Conservation (phyloP, 148 eudicot species). For the Pharnaceum exiguum region DNA sequence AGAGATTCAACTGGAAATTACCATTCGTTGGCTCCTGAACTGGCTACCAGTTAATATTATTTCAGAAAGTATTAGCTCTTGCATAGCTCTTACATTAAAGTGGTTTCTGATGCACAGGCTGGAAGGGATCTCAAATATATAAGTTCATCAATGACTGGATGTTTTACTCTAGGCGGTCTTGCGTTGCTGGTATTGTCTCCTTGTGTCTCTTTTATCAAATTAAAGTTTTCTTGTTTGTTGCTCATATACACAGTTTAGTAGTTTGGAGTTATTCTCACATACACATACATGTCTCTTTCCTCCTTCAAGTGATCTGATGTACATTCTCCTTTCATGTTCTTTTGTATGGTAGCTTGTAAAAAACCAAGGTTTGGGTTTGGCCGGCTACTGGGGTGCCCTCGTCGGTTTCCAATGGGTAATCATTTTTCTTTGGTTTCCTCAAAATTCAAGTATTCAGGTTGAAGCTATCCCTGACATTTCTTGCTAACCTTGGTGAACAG, state of each 20-base stretch:
- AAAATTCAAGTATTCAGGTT: neutral
- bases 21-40: neutral
- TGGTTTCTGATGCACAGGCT: slow-evolving; percentile 50
- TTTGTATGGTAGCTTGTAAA: slow-evolving; percentile 37
- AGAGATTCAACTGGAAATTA: neutral
- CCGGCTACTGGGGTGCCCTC: slow-evolving; percentile 68
- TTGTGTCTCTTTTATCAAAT: slow-evolving; percentile 1
- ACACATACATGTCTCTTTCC: too few relatives aligned
- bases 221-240: neutral
- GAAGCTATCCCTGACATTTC: neutral
- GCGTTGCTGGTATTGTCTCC: slow-evolving; percentile 52
- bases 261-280: neutral
- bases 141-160: slow-evolving; percentile 67
- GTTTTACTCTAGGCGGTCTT: slow-evolving; percentile 60
- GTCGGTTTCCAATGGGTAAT: slow-evolving; percentile 78
- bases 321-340: neutral
- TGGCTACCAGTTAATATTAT: neutral
- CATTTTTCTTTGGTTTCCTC: neutral
- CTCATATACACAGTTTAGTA: neutral
- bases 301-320: neutral
- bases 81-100: neutral
- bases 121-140: slow-evolving; percentile 79
- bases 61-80: neutral
- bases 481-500: slow-evolving; percentile 24
- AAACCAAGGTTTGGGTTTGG: slow-evolving; percentile 51